phyloP scores from a whole-genome alignment of 2,329 filamentous ascomycete species.

The Colletotrichum filicis region DNA sequence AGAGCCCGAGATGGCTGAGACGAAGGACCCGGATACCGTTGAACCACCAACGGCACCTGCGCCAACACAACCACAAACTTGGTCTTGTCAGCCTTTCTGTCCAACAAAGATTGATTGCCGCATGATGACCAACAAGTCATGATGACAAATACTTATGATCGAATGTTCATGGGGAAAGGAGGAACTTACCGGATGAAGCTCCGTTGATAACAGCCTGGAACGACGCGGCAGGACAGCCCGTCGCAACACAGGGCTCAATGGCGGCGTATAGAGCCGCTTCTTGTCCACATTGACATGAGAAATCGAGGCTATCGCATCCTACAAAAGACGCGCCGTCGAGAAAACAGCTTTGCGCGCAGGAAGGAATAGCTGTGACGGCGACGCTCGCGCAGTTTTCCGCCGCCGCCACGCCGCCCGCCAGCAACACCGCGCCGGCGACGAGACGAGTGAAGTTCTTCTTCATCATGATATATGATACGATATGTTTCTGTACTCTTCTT shows the following conservation, averaged over 20 bases:
- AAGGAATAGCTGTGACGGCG: conserved; percentile 41
- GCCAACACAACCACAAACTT: neutral
- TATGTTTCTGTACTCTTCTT: neutral
- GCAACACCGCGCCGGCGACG: neutral
- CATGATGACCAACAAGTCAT: too few species aligned
- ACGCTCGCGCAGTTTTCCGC: conserved; percentile 40
- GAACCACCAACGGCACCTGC: neutral
- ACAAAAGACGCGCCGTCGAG: conserved; percentile 40
- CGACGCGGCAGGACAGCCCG: conserved; percentile 39
- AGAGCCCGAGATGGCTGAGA: conserved; percentile 18
- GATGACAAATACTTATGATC: too few species aligned
- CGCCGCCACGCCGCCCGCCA: conserved; percentile 3
- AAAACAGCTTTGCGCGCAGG: conserved; percentile 44
- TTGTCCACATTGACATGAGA: conserved; percentile 42
- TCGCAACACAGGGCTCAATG: conserved; percentile 43
- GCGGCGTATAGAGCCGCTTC: conserved; percentile 38
- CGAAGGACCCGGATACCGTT: conserved; percentile 23
- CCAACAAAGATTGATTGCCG: too few species aligned
- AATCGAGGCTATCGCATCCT: conserved; percentile 42
- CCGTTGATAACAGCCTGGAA: conserved; percentile 42
- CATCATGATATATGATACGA: neutral
- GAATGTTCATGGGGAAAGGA: too few species aligned
- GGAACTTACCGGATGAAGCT: conserved; percentile 32
- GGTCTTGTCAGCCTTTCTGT: too few species aligned
- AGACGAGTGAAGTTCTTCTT: conserved; percentile 3